These are phyloP conservation scores for Amoebophrya sp. DNA, from an alignment of 169 alveolate genomes.

Conservation along the genomic window DNA sequence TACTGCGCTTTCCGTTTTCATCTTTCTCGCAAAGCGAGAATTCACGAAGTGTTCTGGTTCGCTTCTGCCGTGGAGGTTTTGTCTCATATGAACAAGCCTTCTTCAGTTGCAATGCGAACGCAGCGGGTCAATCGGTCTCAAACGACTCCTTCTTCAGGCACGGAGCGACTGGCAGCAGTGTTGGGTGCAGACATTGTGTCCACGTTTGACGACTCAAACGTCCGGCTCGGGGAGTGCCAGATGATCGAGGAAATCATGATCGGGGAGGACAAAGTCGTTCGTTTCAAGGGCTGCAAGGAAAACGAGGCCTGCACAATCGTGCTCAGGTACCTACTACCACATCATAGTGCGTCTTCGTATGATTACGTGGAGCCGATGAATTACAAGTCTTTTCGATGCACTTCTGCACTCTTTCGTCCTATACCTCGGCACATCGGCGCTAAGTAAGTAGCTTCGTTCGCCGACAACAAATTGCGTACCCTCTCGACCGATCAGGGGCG, in stretches of 20 bases:
- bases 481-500: constrained; percentile 67
- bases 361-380: neutral
- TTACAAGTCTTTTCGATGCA: neutral
- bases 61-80: neutral
- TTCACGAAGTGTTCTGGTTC: neutral
- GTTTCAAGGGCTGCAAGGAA: constrained; percentile 88
- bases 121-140: too few species aligned
- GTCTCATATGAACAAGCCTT: neutral
- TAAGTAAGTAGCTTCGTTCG: neutral
- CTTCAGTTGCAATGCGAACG: too few species aligned
- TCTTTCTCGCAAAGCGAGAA: neutral
- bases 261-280: constrained; percentile 95
- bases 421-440: too few species aligned
- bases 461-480: neutral
- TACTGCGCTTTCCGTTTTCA: neutral
- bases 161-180: constrained; percentile 95
- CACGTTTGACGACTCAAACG: constrained; percentile 88
- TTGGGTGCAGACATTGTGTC: constrained; percentile 95
- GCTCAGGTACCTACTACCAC: constrained; percentile 27
- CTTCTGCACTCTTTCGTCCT: too few species aligned
- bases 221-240: constrained; percentile 85
- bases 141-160: too few species aligned
- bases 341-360: too few species aligned
- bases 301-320: constrained; percentile 90
- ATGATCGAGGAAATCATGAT: constrained; percentile 86